Evolutionary conservation across 2,329 filamentous ascomycete genomes (phyloP), one percentile per base, ranked within the genome.

Genomic region (Eurotiales sp.): DNA sequence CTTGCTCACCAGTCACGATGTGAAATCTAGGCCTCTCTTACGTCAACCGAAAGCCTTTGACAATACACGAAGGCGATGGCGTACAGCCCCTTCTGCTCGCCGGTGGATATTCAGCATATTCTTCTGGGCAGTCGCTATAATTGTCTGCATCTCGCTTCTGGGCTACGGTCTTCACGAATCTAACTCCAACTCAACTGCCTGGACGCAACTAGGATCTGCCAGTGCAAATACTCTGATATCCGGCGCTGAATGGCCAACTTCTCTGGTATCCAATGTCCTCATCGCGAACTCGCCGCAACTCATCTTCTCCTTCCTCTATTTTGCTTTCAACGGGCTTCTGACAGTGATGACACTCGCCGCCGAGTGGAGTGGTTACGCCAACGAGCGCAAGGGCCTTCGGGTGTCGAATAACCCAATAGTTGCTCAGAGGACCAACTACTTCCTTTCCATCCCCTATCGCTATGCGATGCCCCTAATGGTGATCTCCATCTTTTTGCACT

Each of bases 321-420:
- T 70, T 19, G 27, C 58, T 15, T 59, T 62, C 53, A 70, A 69
- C 48, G 53, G 60, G 15, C 51, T 69, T 8, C 57, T 64, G 29
- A 81, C 74, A 1, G 66, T 60, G 3, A 77, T 80, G 61, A 64
- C 74, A 1, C 61, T 75, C 0, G 72, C 70, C 0, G 56, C 64
- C 17, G 79, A 82, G 58, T 82, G 74, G 66, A 72, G 64, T 41
- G 56, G 59, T 1, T 74, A 74, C 59, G 66, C 66, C 4, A 36
- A 55, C 0, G 23, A 27, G 0, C 55, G 59, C 1, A 73, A 70
- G 50, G 47, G 57, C 0, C 64, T 77, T 0, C 63, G 73, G 1
- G 72, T 74, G 0, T 72, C 68, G 0, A 59, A 61, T 10, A 29
- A 25, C 0, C 70, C 72, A 0, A 23, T 53, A 1, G 70, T 61